phyloP scores from a whole-genome alignment of 2,329 filamentous ascomycete species.

The Ophiostoma ulmi region DNA sequence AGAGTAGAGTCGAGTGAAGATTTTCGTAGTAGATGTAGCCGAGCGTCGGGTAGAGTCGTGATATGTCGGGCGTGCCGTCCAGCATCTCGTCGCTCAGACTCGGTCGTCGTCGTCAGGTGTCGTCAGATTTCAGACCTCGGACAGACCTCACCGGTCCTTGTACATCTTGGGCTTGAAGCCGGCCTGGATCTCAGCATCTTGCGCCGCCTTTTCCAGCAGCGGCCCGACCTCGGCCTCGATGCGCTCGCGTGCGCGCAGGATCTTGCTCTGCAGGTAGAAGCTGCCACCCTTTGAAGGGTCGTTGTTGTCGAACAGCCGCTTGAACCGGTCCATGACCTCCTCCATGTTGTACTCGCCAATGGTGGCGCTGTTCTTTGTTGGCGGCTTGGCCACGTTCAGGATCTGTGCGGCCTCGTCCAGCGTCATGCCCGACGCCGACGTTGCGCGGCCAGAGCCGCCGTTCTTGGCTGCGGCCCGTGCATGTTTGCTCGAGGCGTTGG shows the following conservation, averaged over 20 bases:
- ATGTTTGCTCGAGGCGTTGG: constrained; percentile 78
- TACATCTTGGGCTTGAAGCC: constrained; percentile 96
- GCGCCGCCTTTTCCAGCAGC: constrained; percentile 62
- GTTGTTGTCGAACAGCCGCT: constrained; percentile 89
- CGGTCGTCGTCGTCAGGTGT: neutral
- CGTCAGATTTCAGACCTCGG: neutral
- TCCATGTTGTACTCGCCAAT: constrained; percentile 55
- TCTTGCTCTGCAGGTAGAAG: constrained; percentile 97
- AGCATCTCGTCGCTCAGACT: neutral
- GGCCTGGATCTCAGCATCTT: constrained; percentile 72
- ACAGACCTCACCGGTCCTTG: constrained; percentile 57
- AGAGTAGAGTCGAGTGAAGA: constrained; percentile 48
- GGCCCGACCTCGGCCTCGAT: constrained; percentile 82
- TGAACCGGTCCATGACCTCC: constrained; percentile 79
- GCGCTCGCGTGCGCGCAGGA: constrained; percentile 82
- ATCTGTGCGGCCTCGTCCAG: constrained; percentile 97
- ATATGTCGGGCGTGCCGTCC: neutral
- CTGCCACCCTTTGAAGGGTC: constrained; percentile 93
- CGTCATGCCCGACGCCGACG: constrained; percentile 64
- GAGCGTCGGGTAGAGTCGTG: constrained; percentile 12
- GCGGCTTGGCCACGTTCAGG: constrained; percentile 80
- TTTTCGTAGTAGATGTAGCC: constrained; percentile 37
- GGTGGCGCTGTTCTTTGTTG: constrained; percentile 48
- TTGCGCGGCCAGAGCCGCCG: constrained; percentile 41
- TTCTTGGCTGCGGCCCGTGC: constrained; percentile 64